Base-by-base conservation (phyloP, 345 rosid genomes). In the Clarkia xantiana region DNA sequence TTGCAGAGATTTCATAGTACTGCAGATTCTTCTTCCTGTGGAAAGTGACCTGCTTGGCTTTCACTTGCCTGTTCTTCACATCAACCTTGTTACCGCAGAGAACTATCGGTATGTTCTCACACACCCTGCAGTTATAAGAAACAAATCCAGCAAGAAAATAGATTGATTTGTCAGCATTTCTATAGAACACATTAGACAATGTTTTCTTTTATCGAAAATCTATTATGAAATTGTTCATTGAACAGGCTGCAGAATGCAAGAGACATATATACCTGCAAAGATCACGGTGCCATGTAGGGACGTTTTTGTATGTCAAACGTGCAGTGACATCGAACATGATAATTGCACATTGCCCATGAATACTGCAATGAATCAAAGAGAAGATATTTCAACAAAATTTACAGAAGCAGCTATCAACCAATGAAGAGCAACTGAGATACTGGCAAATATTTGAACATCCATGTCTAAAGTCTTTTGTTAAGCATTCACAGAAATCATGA, bases 311-410 rank as follows among this genome's bases (percentile, higher is more conserved):
- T 4, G 99, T 91, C 68, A 87, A 70, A 18, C 99, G 70, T 9
- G 99, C 96, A 20, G 99, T 91, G 40, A 91, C 98, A 17, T 91
- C 98, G 50, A 91, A 91, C 98, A 91, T 91, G 11, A 91, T 84
- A 10, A 91, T 80, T 0, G 96, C 98, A 64, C 98, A 91, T 39
- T 91, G 94, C 39, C 98, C 98, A 59, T 91, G 98, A 65, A 87
- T 91, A 70, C 98, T 91, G 72, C 76, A 70, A 25, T n/a, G 36
- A 10, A 50, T 9, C 14, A 10, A 45, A 42, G 11, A 54, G n/a
- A 0, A 40, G 2, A 14, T 18, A 47, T 20, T 13, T 40, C 34
- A 14, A 6, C 15, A 6, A 29, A 5, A 49, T 10, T 9, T 8
- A 18, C 11, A 4, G 19, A 19, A 45, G 9, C 36, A 15, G 38